A percentile compares a stretch with the other conserved stretches of the same genome.
phyloP scores from a whole-genome alignment of 768 basidiomycete species.

The Mycena vitilis region DNA sequence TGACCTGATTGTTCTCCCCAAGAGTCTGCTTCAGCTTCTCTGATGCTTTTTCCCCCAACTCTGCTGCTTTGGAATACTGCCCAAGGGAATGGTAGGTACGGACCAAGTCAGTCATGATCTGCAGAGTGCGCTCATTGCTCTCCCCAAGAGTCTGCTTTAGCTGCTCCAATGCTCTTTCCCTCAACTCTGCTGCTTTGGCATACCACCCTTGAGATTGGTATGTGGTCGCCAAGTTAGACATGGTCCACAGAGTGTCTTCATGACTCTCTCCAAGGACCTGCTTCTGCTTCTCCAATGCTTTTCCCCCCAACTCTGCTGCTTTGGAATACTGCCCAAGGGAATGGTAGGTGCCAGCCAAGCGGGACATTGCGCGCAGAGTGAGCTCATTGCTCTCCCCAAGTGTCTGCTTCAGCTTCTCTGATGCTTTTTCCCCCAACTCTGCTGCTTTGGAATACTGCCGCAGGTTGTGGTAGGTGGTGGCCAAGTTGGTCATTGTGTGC shows the following conservation, averaged over 20 bases:
- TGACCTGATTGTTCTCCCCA: background rate
- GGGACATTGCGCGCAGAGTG: background rate
- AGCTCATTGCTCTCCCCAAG: slow-evolving; percentile 4
- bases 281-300: background rate
- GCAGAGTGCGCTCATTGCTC: background rate
- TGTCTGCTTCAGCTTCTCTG: background rate
- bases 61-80: background rate
- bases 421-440: background rate
- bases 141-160: too few species aligned
- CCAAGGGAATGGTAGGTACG: background rate
- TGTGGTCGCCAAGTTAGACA: too few species aligned
- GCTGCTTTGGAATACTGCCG: background rate
- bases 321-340: background rate
- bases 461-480: background rate
- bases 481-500: too few species aligned
- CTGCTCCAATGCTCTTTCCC: too few species aligned
- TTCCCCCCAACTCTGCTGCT: background rate
- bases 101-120: background rate
- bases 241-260: background rate
- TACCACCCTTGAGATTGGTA: too few species aligned
- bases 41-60: background rate
- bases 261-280: slow-evolving; percentile 1
- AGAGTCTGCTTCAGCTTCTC: slow-evolving; percentile 3
- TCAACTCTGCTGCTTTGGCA: too few species aligned
- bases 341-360: background rate